Percentiles rank a stretch among this genome's conserved stretches.
phyloP scores from a whole-genome alignment of 2,329 filamentous ascomycete genomes.

The Ilyonectria robusta region DNA sequence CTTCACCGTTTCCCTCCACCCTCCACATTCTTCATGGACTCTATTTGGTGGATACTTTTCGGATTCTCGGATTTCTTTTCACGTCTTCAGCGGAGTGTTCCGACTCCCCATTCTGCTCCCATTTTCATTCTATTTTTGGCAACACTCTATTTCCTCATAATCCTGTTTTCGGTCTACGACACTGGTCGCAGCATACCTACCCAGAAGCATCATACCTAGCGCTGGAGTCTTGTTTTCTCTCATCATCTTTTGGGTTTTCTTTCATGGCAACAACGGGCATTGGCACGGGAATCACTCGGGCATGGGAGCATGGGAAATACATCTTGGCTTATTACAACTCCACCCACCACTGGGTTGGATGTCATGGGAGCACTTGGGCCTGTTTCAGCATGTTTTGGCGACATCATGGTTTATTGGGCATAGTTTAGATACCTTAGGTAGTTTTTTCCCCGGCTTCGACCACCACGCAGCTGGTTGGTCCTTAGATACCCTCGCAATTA shows the following conservation, averaged over 20 bases:
- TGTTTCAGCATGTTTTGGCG: constrained; percentile 18
- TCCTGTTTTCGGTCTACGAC: constrained; percentile 21
- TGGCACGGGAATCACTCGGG: constrained; percentile 9
- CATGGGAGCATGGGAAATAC: constrained; percentile 26
- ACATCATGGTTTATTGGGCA: constrained; percentile 11
- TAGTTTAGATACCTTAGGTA: constrained; percentile 34
- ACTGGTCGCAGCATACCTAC: constrained; percentile 13
- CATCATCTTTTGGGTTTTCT: background rate
- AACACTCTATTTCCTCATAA: constrained; percentile 16
- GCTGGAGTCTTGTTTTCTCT: constrained; percentile 22
- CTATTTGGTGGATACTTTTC: constrained; percentile 1
- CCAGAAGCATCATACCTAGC: constrained; percentile 17
- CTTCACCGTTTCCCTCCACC: background rate
- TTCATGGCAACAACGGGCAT: constrained; percentile 18
- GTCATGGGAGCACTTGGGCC: constrained; percentile 12
- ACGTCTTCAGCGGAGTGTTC: constrained; percentile 1
- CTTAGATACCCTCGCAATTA: constrained; percentile 28
- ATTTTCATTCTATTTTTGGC: constrained; percentile 11
- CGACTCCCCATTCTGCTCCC: background rate
- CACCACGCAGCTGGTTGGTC: constrained; percentile 14
- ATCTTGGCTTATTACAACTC: constrained; percentile 10
- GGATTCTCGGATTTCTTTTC: constrained; percentile 3
- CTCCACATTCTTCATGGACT: background rate
- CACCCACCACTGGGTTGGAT: constrained; percentile 25
- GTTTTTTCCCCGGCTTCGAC: constrained; percentile 21